Base-by-base conservation (phyloP, 495 filamentous ascomycete species). In the Daldinia concentrica region DNA sequence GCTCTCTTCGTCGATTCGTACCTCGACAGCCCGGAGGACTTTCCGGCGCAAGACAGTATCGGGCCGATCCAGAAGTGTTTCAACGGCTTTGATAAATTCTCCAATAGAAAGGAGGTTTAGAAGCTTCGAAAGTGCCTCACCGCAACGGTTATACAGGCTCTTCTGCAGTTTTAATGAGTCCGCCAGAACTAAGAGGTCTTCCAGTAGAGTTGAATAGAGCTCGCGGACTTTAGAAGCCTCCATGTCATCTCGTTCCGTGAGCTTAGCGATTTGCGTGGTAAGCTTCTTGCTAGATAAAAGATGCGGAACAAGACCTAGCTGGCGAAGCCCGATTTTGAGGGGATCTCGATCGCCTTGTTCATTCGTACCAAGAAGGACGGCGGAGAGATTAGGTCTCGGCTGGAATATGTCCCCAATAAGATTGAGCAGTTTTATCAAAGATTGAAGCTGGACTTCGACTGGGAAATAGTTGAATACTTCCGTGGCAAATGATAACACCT, bases 21-120 rank as follows among this genome's bases (percentile, higher is more conserved):
- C 81, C 73, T 93, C 91, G 15, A 98, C 84, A 6, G 94, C 88
- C 50, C 86, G 89, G 32, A 99, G 86, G 45, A 95, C 90, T 77
- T 93, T 93, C 62, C 90, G 89, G 6, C 91, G 90, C 41, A 97
- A 82, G 36, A 89, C 85, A 62, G 91, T 83, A 57, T 92, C 89
- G 2, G 90, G 88, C 17, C 89, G 87, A 61, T 90, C 86, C 22
- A 97, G 86, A 34, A 99, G 82, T 17, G 87, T 85, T 66, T 94
- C 91, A 48, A 95, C 90, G 19, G 92, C 91, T 73, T 91, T 90
- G 72, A 97, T 88, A 80, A 98, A 93, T 79, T 97, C 92, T 39
- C 87, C 84, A 7, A 91, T 92, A 4, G 93, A 93, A 50, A 97
- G 83, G 15, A 96, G 86, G 55, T 90, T 87, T 17, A 99, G 85